Percentiles rank a stretch among this genome's conserved stretches.
These are phyloP conservation scores for Kazachstania bromeliacearum DNA, from an alignment of 805 yeast species.

Conservation along the genomic window DNA sequence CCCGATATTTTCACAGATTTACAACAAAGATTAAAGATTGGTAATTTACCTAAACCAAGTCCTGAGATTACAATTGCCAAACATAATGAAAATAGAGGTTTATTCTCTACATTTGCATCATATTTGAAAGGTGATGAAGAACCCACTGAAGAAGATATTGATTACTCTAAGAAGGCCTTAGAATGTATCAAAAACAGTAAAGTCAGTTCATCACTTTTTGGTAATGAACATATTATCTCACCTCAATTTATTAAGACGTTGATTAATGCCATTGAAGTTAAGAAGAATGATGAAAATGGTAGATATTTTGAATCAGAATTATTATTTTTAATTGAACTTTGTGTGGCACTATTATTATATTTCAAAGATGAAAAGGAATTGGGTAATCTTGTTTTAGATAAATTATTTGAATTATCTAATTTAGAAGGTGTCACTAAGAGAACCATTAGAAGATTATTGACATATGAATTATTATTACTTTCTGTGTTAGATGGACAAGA, in stretches of 20 bases:
- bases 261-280: constrained; percentile 30
- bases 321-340: constrained; percentile 40
- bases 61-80: constrained; percentile 61
- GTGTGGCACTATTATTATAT: constrained; percentile 22
- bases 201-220: constrained; percentile 45
- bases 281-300: constrained; percentile 23
- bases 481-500: constrained; percentile 20
- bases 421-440: constrained; percentile 17
- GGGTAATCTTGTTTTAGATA: constrained; percentile 15
- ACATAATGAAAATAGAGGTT: constrained; percentile 59
- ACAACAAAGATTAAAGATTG: constrained; percentile 47
- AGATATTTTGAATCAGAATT: constrained; percentile 39
- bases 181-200: constrained; percentile 75
- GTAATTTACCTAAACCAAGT: constrained; percentile 47
- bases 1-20: constrained; percentile 59
- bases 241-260: constrained; percentile 28
- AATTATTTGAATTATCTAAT: constrained; percentile 11
- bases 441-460: constrained; percentile 25
- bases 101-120: constrained; percentile 87
- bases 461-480: constrained; percentile 32
- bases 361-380: constrained; percentile 28
- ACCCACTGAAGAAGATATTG: constrained; percentile 90
- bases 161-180: constrained; percentile 68
- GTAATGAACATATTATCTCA: constrained; percentile 32
- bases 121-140: constrained; percentile 92